Conservation (phyloP, 2,329 filamentous ascomycete genomes). For the Fusarium oxysporum region DNA sequence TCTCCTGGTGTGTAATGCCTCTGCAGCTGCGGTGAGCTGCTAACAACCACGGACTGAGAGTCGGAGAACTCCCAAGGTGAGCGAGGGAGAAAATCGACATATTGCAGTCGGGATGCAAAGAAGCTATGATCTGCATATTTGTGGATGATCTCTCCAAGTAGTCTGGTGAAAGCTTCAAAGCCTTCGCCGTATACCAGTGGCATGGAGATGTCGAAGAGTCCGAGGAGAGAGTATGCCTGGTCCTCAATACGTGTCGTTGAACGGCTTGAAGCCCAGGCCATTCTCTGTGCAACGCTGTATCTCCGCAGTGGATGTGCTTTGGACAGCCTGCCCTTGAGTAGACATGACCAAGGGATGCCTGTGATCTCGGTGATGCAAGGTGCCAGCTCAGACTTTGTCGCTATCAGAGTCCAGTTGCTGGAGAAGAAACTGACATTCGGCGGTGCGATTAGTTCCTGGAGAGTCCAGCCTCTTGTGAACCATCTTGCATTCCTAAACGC, state of each 20-base stretch:
- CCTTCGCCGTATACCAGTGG: accelerated
- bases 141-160: accelerated
- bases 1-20: neutral
- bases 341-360: accelerated
- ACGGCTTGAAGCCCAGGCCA: accelerated
- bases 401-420: neutral
- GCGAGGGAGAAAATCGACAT: neutral
- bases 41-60: neutral
- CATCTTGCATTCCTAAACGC: neutral
- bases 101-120: neutral
- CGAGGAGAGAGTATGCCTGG: neutral
- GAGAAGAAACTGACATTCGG: neutral
- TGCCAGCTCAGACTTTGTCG: accelerated
- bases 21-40: neutral
- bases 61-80: neutral
- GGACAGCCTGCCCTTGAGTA: neutral
- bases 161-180: accelerated
- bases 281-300: neutral
- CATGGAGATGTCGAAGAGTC: neutral
- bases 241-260: neutral
- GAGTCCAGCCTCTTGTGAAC: neutral
- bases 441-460: neutral
- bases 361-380: neutral
- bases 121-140: neutral
- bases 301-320: neutral